Evolutionary conservation across 257 asterid genomes (phyloP).

Genomic region (Ilex aquifolium): DNA sequence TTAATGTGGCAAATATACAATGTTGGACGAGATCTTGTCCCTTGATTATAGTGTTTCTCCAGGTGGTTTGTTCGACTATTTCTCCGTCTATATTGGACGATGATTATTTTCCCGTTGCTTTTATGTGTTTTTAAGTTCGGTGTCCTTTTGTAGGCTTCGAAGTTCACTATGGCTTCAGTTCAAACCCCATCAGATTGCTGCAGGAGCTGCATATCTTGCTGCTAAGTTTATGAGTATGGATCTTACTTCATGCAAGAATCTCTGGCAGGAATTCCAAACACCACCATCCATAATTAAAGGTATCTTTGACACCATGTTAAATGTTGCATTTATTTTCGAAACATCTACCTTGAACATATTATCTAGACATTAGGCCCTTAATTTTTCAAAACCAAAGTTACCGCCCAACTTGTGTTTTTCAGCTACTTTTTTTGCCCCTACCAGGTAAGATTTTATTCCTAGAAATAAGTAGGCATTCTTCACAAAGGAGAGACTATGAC

Average conservation of each 20-base stretch:
- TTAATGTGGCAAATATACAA: constrained; percentile 26
- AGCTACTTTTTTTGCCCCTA: too few species aligned
- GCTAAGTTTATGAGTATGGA: constrained; percentile 73
- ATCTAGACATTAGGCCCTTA: too few species aligned
- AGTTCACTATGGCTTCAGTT: constrained; percentile 98
- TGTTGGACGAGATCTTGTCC: constrained; percentile 18
- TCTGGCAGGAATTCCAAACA: constrained; percentile 82
- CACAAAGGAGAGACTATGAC: too few species aligned
- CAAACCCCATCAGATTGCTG: constrained; percentile 98
- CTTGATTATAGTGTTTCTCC: constrained; percentile 23
- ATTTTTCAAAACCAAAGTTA: too few species aligned
- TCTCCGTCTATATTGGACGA: not conserved
- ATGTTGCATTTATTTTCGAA: too few species aligned
- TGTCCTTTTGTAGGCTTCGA: constrained; percentile 62
- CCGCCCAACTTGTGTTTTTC: too few species aligned
- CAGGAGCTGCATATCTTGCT: constrained; percentile 98
- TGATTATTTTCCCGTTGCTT: not conserved
- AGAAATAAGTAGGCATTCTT: too few species aligned
- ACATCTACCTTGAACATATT: too few species aligned
- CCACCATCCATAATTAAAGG: constrained; percentile 81
- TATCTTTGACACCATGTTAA: constrained; percentile 4
- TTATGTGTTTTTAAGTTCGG: constrained; percentile 7
- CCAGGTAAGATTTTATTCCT: too few species aligned
- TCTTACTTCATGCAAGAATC: constrained; percentile 58
- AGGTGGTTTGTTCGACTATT: constrained; percentile 31